Conservation (phyloP, 225 moss, liverwort and hornwort species). For the Straminergon stramineum region DNA sequence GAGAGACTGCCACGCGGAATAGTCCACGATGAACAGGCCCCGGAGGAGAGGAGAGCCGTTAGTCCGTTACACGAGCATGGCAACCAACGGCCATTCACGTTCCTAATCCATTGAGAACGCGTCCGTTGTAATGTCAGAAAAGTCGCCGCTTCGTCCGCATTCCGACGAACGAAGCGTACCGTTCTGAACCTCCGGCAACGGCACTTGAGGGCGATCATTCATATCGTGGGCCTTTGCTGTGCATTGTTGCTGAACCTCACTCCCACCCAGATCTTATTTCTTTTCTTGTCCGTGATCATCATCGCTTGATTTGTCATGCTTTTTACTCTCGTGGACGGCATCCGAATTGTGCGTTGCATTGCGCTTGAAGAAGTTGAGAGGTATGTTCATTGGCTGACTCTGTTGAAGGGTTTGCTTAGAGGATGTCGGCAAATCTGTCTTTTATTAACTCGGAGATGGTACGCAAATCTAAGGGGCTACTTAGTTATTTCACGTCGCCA, state of each 20-base stretch:
- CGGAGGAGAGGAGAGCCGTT: neutral
- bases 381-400: neutral
- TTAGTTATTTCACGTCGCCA: neutral
- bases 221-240: neutral
- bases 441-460: neutral
- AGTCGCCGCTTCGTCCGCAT: neutral
- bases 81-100: neutral
- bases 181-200: neutral
- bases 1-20: neutral
- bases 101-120: neutral
- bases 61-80: neutral
- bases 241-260: neutral
- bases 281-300: neutral
- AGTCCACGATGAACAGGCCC: neutral
- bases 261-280: neutral
- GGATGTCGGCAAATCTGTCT: neutral
- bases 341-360: neutral
- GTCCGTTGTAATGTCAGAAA: conserved; percentile 2
- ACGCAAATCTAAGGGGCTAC: neutral
- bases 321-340: neutral
- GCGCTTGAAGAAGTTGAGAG: neutral
- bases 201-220: neutral
- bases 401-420: too few species aligned
- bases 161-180: neutral
- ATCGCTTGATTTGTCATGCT: neutral